Evolutionary conservation across 257 asterid genomes (phyloP), one percentile per base, ranked within the genome.

Genomic region (Solanum virginianum): DNA sequence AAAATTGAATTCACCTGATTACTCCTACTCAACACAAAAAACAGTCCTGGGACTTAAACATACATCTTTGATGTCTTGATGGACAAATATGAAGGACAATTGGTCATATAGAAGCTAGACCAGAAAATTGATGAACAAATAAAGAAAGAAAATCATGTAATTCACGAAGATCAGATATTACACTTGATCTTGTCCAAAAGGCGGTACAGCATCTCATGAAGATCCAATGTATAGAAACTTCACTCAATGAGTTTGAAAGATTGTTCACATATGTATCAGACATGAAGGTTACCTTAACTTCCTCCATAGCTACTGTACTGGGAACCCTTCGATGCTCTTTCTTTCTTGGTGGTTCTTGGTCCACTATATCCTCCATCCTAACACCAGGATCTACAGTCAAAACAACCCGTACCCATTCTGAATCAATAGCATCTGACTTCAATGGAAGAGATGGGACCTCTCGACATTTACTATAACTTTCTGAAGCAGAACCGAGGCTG

Each of bases 311-410:
- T 85, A 97, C 94, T 22, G 99, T 97, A 89, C 99, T 97, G 63
- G 99, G 98, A 88, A 97, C 99, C 75, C 99, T 98, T 18, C 99
- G 98, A 85, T 97, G 99, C 90, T 97, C 98, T 84, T 93, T 97
- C 86, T 94, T 92, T 53, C 98, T 92, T 53, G 94, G 97, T 60
- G 94, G 97, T 86, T 92, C 98, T 91, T 93, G 99, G 88, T 95
- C 97, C 88, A 93, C 91, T 77, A 97, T 91, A 90, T 97, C 99
- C 88, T 97, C 97, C 98, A 95, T 94, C 89, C 94, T 92, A 88
- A 93, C 94, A 88, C 98, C 99, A 87, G 98, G 96, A 90, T 97
- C 99, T 65, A 95, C 96, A 53, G 90, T 87, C 92, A 91, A 87
- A 16, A 86, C 82, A 86, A 89, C 92, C 89, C 80, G 89, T 69